Percentiles rank a stretch among this genome's conserved stretches.
phyloP scores from a whole-genome alignment of 768 basidiomycete species.

The Mycena olivaceomarginata region DNA sequence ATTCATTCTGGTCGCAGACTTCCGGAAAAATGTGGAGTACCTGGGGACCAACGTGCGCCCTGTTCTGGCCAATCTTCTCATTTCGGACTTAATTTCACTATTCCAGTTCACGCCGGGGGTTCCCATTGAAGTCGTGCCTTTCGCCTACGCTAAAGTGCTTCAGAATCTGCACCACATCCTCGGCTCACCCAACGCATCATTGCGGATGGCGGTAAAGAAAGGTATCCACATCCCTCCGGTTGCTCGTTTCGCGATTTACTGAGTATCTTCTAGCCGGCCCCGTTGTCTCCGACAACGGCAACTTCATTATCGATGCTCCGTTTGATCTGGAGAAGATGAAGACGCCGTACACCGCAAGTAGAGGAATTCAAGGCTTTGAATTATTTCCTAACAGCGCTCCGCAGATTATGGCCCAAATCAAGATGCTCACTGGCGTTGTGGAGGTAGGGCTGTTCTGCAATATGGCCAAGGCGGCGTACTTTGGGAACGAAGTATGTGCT shows the following conservation, averaged over 20 bases:
- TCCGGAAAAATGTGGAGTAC: slow-evolving; percentile 91
- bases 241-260: slow-evolving; percentile 3
- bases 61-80: not conserved
- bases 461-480: slow-evolving; percentile 97
- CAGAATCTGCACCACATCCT: slow-evolving; percentile 77
- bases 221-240: slow-evolving; percentile 51
- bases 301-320: slow-evolving; percentile 98
- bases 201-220: slow-evolving; percentile 95
- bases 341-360: slow-evolving; percentile 76
- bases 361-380: slow-evolving; percentile 32
- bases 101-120: slow-evolving; percentile 89
- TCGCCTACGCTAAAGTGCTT: slow-evolving; percentile 94
- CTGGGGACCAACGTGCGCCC: slow-evolving; percentile 88
- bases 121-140: slow-evolving; percentile 97
- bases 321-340: slow-evolving; percentile 83
- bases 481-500: slow-evolving; percentile 83
- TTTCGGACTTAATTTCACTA: slow-evolving; percentile 7
- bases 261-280: slow-evolving; percentile 82
- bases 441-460: slow-evolving; percentile 98
- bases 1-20: slow-evolving; percentile 95
- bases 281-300: slow-evolving; percentile 97
- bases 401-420: slow-evolving; percentile 88
- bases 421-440: slow-evolving; percentile 98
- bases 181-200: slow-evolving; percentile 81
- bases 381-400: slow-evolving; percentile 16